Conservation (phyloP, 106 monocot species). For the Allium cepa region DNA sequence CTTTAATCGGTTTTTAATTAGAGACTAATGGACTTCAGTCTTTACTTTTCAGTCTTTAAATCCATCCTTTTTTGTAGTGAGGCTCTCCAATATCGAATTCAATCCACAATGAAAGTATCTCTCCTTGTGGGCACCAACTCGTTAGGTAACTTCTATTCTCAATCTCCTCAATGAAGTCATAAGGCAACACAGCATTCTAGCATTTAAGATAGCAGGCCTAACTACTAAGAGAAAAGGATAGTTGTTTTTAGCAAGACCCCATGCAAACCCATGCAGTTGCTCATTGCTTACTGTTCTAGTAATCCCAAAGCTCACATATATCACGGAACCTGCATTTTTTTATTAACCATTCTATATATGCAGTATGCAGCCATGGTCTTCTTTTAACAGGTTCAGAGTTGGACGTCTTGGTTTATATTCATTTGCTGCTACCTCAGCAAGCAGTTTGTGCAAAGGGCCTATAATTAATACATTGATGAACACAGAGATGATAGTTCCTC, state of each 20-base stretch:
- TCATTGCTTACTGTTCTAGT: background rate
- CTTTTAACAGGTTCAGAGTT: background rate
- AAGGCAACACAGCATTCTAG: slow-evolving; percentile 2
- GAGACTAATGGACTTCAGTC: too few relatives aligned
- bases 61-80: too few relatives aligned
- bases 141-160: background rate
- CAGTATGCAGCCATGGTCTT: background rate
- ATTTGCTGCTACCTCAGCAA: background rate
- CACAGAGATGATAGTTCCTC: slow-evolving; percentile 17
- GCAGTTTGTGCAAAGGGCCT: slow-evolving; percentile 26
- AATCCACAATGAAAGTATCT: slow-evolving; percentile 1
- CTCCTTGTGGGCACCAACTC: background rate
- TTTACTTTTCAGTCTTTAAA: too few relatives aligned
- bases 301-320: slow-evolving; percentile 3
- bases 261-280: background rate
- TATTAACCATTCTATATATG: background rate
- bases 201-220: slow-evolving; percentile 1
- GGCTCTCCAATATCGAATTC: background rate
- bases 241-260: background rate
- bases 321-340: background rate
- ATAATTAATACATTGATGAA: slow-evolving; percentile 50
- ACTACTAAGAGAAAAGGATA: slow-evolving; percentile 14
- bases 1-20: too few relatives aligned
- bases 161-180: background rate
- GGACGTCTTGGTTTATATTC: background rate